Evolutionary conservation across 306 rosid species (phyloP).

Genomic region (Sophora flavescens): DNA sequence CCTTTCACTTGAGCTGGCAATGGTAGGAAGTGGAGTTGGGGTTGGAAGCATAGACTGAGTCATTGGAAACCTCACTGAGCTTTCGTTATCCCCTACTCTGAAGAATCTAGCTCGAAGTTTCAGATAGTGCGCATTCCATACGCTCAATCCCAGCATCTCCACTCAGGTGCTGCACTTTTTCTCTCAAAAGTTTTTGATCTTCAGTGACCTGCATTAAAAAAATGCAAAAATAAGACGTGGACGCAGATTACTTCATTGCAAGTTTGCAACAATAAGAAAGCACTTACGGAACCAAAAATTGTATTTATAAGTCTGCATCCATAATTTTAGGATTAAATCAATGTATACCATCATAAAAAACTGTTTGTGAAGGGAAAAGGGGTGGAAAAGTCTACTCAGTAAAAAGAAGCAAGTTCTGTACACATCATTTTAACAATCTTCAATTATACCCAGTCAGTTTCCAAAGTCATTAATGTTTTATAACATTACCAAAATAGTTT

Average conservation of each 20-base stretch:
- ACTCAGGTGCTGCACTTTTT: slow-evolving; percentile 81
- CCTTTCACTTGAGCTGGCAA: slow-evolving; percentile 54
- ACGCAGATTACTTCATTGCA: slow-evolving; percentile 30
- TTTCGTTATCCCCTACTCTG: slow-evolving; percentile 62
- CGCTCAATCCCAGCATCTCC: slow-evolving; percentile 94
- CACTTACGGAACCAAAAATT: slow-evolving; percentile 13
- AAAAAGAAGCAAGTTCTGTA: slow-evolving; percentile 4
- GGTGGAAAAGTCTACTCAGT: neutral
- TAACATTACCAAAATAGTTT: neutral
- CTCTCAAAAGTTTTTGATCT: slow-evolving; percentile 84
- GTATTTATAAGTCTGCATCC: neutral
- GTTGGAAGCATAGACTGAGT: slow-evolving; percentile 40
- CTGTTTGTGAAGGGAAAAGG: slow-evolving; percentile 12
- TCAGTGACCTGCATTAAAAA: slow-evolving; percentile 67
- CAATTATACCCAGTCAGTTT: slow-evolving; percentile 2
- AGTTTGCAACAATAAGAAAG: slow-evolving; percentile 37
- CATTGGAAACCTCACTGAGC: slow-evolving; percentile 51
- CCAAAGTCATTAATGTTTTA: slow-evolving; percentile 11
- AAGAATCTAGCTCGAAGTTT: slow-evolving; percentile 80
- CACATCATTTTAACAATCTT: slow-evolving; percentile 17
- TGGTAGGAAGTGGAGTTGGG: slow-evolving; percentile 49
- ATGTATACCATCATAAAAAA: neutral
- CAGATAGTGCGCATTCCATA: slow-evolving; percentile 82
- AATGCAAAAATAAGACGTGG: slow-evolving; percentile 12
- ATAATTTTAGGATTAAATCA: neutral